Evolutionary conservation across 441 rosid genomes (phyloP).

Genomic region (Codiaeum variegatum): DNA sequence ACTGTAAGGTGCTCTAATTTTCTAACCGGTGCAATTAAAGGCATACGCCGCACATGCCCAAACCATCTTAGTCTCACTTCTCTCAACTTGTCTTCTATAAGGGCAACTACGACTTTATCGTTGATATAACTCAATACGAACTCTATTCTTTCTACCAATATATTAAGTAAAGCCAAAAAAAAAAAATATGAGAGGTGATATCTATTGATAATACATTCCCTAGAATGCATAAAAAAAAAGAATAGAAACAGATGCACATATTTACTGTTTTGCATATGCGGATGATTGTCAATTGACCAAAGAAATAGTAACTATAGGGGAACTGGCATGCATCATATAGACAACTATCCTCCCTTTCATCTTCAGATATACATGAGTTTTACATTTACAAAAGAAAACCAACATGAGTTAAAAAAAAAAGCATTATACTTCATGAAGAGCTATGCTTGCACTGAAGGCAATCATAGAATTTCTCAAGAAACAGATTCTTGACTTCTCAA

Average conservation of each 20-base stretch:
- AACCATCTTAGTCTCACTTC: too few relatives aligned
- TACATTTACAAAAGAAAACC: background rate
- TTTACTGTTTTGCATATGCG: background rate
- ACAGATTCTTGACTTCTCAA: background rate
- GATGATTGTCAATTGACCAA: background rate
- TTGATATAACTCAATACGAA: too few relatives aligned
- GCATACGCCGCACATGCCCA: too few relatives aligned
- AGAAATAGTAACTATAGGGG: background rate
- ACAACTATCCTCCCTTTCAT: background rate
- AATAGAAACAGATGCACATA: background rate
- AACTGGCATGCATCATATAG: background rate
- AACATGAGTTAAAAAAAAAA: background rate
- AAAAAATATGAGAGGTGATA: background rate
- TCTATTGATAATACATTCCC: background rate
- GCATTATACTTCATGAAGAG: background rate
- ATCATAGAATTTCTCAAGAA: background rate
- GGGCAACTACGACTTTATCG: too few relatives aligned
- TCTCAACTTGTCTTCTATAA: too few relatives aligned
- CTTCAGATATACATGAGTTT: background rate
- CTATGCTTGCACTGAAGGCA: background rate
- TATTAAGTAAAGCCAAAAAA: background rate
- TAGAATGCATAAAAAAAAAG: background rate
- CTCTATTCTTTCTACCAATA: too few relatives aligned
- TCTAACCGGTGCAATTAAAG: too few relatives aligned
- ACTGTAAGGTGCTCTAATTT: too few relatives aligned